Conservation (phyloP, 495 filamentous ascomycete genomes). For the Mytilinidion resinicola region DNA sequence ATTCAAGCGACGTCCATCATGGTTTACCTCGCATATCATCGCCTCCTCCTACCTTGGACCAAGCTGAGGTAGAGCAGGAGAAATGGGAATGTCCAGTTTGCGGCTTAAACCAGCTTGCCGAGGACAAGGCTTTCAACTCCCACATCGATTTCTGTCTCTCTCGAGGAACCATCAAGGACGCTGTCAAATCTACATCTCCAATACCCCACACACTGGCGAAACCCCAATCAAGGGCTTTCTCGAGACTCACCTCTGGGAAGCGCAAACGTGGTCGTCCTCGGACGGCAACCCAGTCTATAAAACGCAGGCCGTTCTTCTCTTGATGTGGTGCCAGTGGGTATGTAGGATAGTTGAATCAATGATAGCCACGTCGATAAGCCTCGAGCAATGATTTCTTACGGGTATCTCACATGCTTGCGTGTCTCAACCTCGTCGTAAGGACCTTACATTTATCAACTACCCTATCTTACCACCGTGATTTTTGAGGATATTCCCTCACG, state of each 20-base stretch:
- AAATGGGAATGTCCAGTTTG: constrained; percentile 90
- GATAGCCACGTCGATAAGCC: no score
- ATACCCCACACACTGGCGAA: background rate
- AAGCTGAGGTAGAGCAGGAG: constrained; percentile 26
- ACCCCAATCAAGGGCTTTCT: background rate
- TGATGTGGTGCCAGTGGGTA: background rate
- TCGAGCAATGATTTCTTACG: no score
- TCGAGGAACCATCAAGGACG: constrained; percentile 74
- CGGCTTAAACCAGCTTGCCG: constrained; percentile 59
- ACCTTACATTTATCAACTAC: no score
- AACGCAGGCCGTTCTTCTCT: background rate
- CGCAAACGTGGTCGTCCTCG: constrained; percentile 1
- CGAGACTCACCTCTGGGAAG: background rate
- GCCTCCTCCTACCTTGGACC: background rate
- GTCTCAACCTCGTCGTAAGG: no score
- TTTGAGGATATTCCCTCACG: no score
- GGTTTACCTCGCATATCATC: background rate
- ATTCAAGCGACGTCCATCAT: no score
- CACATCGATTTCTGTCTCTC: constrained; percentile 95
- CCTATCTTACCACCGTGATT: no score
- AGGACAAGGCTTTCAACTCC: constrained; percentile 78
- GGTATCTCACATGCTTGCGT: no score
- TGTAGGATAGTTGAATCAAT: no score
- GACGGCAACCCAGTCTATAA: background rate
- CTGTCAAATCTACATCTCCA: constrained; percentile 15